Evolutionary conservation across 176 grass and related monocot genomes (phyloP), one percentile per base, ranked within the genome.

Genomic region (Hordeum marinum): DNA sequence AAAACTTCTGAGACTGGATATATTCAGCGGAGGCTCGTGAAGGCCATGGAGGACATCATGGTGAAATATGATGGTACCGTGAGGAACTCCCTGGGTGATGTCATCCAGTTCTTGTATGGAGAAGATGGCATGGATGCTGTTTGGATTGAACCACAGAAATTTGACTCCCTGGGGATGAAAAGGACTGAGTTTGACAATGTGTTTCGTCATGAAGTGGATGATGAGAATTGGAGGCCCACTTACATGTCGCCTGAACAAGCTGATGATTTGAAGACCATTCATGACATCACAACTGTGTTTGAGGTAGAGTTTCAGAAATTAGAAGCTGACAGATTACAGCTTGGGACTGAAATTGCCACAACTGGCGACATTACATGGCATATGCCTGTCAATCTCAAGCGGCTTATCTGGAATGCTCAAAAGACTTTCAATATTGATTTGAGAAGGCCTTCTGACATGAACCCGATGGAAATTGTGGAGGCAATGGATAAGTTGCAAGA

Each of bases 21-120:
- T 77, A 98, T 98, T 64, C 96, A 98, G 58, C 80, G 96, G 12
- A 82, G 96, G 31, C 93, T 98, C 73, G 96, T 98, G 65, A 98
- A 98, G 65, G 96, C 96, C 87, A 98, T 98, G 96, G 96, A 98
- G 82, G 96, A 98, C 84, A 98, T 98, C 11, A 98, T 98, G 93
- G 96, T 98, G 5, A 98, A 98, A 77, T 98, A 98, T 82, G 96
- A 98, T 80, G 93, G 93, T 15, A 98, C 96, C 37, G 96, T 98
- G 39, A 92, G 96, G 82, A 98, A 98, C 66, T 98, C 96, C 32
- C 73, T 98, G 10, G 96, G 96, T 17, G 96, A 98, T 84, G 93
- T 94, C 62, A 98, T 98, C 72, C 96, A 98, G 78, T 98, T 98
- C 73, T 84, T 98, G 55, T 98, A 98, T 79, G 96, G 96, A 75